A percentile compares a stretch with the other conserved stretches of the same genome.
These are phyloP conservation scores for Diophrys appendiculata DNA, from an alignment of 73 alveolate species.

Conservation along the genomic window DNA sequence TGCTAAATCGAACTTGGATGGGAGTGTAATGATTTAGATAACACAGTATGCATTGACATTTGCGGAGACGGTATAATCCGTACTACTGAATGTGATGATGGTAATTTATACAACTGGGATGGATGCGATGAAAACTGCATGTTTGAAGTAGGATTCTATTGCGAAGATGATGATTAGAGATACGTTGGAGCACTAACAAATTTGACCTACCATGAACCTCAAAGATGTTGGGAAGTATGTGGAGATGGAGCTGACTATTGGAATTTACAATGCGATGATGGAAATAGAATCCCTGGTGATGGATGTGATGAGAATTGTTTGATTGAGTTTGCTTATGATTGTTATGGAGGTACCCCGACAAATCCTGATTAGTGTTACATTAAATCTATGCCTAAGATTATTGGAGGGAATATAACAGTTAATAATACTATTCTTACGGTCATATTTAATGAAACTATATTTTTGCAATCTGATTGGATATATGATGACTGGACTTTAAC, in stretches of 20 bases:
- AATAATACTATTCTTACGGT: neutral
- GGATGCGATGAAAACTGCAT: conserved; percentile 50
- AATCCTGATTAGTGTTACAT: neutral
- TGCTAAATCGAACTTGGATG: too few relatives aligned
- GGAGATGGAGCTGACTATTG: conserved; percentile 16
- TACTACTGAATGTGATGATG: conserved; percentile 56
- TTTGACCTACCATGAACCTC: too few relatives aligned
- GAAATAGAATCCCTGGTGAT: conserved; percentile 56
- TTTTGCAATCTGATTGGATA: neutral
- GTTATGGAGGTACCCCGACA: neutral
- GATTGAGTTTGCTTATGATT: conserved; percentile 33
- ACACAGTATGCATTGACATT: conserved; percentile 21
- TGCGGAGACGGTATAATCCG: conserved; percentile 49
- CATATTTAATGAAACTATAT: neutral
- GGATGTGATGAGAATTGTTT: conserved; percentile 51
- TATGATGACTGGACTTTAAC: neutral
- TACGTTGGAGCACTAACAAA: too few relatives aligned
- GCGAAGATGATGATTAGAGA: too few relatives aligned
- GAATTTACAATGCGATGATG: conserved; percentile 62
- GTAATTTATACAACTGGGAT: conserved; percentile 49
- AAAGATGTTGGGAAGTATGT: neutral
- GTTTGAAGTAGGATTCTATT: conserved; percentile 38
- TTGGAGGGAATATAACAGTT: neutral
- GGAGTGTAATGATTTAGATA: too few relatives aligned
- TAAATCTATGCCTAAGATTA: neutral